These are phyloP conservation scores for Suillus luteus DNA, from an alignment of 768 basidiomycete species.

Conservation along the genomic window DNA sequence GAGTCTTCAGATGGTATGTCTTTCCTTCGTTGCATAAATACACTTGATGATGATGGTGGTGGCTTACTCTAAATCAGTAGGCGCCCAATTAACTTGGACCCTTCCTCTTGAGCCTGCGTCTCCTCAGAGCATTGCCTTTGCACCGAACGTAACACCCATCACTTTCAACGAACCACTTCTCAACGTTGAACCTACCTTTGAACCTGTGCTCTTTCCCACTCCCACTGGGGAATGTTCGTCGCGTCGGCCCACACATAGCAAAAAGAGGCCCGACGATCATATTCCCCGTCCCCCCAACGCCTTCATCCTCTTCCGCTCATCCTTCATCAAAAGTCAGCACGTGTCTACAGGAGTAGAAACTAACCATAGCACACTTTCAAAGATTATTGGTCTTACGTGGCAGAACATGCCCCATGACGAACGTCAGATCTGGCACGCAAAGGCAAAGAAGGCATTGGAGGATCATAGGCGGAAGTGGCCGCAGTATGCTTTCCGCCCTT, in stretches of 20 bases:
- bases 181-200: conserved; percentile 38
- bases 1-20: conserved; percentile 39
- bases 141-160: conserved; percentile 57
- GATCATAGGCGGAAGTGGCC: conserved; percentile 75
- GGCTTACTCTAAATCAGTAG: conserved; percentile 29
- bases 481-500: conserved; percentile 72
- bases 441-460: conserved; percentile 70
- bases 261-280: conserved; percentile 73
- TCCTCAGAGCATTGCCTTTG: conserved; percentile 52
- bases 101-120: conserved; percentile 42
- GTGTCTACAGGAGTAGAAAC: conserved; percentile 79
- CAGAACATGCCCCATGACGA: conserved; percentile 76
- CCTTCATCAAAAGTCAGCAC: conserved; percentile 78
- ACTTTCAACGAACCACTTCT: conserved; percentile 53
- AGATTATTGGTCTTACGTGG: conserved; percentile 86
- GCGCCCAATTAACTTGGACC: conserved; percentile 49
- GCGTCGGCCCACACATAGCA: conserved; percentile 56
- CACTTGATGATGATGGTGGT: conserved; percentile 15
- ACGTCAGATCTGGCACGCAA: conserved; percentile 73
- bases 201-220: conserved; percentile 63
- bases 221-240: conserved; percentile 34
- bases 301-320: conserved; percentile 84
- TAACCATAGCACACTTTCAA: conserved; percentile 80
- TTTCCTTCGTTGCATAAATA: conserved; percentile 5
- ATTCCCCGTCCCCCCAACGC: conserved; percentile 86